phyloP scores from a whole-genome alignment of 345 rosid species.

The Stellera chamaejasme region DNA sequence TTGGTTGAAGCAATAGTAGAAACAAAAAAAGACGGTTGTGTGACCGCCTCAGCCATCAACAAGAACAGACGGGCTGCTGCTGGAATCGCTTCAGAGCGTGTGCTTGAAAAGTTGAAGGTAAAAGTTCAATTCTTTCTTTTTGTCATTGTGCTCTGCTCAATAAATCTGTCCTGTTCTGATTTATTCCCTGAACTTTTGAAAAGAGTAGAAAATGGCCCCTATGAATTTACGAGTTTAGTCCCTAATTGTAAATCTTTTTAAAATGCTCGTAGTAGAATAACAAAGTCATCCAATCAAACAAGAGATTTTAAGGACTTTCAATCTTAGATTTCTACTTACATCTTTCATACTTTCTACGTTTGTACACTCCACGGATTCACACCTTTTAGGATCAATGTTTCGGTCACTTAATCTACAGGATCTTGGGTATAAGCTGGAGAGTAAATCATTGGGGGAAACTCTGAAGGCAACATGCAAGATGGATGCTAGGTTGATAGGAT shows the following conservation, averaged over 20 bases:
- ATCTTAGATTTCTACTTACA: background rate
- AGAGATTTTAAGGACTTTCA: background rate
- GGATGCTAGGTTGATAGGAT: slow-evolving; percentile 78
- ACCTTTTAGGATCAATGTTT: no score
- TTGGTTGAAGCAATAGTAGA: slow-evolving; percentile 41
- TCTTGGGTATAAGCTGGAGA: slow-evolving; percentile 37
- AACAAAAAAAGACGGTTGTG: slow-evolving; percentile 25
- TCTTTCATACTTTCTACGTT: no score
- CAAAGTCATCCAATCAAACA: no score
- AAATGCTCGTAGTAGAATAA: no score
- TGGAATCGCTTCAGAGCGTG: slow-evolving; percentile 44
- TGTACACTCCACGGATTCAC: no score
- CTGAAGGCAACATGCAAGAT: slow-evolving; percentile 35
- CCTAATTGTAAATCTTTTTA: no score
- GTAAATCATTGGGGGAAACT: slow-evolving; percentile 47
- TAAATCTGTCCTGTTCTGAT: no score
- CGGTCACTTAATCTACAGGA: slow-evolving; percentile 31
- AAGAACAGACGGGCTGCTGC: slow-evolving; percentile 48
- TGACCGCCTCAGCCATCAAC: slow-evolving; percentile 36
- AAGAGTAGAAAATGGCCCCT: no score
- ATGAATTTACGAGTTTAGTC: no score
- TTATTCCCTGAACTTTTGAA: no score
- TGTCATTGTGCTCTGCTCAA: no score
- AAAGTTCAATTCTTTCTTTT: background rate
- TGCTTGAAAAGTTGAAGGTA: slow-evolving; percentile 61